Evolutionary conservation across 2,329 filamentous ascomycete species (phyloP), one percentile per base, ranked within the genome.

Genomic region (Aureobasidium lini): DNA sequence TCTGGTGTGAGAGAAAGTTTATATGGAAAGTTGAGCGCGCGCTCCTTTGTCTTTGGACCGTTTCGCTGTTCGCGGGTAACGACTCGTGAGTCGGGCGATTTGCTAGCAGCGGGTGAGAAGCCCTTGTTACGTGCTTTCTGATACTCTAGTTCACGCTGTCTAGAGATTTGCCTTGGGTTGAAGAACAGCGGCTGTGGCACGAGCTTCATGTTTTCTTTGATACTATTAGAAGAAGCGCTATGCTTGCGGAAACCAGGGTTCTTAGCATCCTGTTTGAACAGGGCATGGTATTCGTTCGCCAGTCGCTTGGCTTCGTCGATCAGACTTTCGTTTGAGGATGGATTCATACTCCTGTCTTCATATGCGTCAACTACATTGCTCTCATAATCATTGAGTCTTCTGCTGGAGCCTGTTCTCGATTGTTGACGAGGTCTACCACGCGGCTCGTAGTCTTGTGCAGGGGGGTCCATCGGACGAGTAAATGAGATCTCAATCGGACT

Each of bases 131-230:
- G 37, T 13, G 31, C 15, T 16, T 29, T 46, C 34, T 60, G 28
- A 23, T 61, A 57, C 39, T 56, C 32, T 7, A 40, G 28, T 6
- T 46, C 32, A 15, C 50, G 52, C 23, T 56, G 50, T 29, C 28
- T 61, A 5, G 52, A 61, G 9, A 56, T 44, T 15, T 48, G 43
- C 15, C 46, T 42, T 15, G 46, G 53, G 31, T 57, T 57, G 59
- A 57, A 57, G 57, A 71, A 70, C 0, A 71, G 61, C 34, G 69
- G 67, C 47, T 68, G 68, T 4, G 69, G 69, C 2, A 70, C 63
- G 62, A 71, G 64, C 56, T 67, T 71, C 66, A 70, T 69, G 15
- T 37, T 42, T 43, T 50, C 44, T 13, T 44, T 50, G 15, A 43
- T 34, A 44, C 40, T 56, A 7, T 28, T 37, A 4, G 52, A 46